Conservation (phyloP, 2,329 filamentous ascomycete species). For the Colletotrichum cereale region DNA sequence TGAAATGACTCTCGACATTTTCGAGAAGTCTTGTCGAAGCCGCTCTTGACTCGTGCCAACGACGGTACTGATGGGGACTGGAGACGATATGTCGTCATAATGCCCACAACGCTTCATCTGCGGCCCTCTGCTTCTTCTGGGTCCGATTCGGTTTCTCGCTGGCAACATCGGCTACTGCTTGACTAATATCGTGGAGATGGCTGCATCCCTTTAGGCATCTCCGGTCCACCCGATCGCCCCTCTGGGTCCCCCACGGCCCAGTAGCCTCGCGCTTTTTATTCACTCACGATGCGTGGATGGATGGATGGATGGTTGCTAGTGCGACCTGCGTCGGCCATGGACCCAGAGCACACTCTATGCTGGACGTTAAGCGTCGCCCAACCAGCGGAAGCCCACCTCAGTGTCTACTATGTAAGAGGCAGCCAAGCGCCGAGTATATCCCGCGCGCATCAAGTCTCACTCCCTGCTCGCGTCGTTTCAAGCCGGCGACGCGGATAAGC, state of each 20-base stretch:
- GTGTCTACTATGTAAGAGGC: constrained; percentile 2
- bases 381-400: constrained; percentile 2
- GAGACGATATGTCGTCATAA: constrained; percentile 39
- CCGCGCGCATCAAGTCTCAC: constrained; percentile 12
- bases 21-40: constrained; percentile 14
- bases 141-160: constrained; percentile 25
- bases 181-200: constrained; percentile 39
- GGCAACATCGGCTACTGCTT: constrained; percentile 32
- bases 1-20: constrained; percentile 17
- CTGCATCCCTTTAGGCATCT: constrained; percentile 32
- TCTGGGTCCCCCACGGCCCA: constrained; percentile 24
- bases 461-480: constrained; percentile 37
- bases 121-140: constrained; percentile 14
- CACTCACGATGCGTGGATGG: constrained; percentile 29
- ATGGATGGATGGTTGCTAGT: background rate
- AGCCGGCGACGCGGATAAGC: constrained; percentile 38
- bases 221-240: constrained; percentile 32
- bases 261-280: constrained; percentile 35
- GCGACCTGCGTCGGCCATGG: constrained; percentile 25
- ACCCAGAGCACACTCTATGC: background rate
- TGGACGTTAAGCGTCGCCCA: constrained; percentile 34
- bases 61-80: constrained; percentile 26
- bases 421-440: constrained; percentile 37
- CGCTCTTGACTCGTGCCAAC: constrained; percentile 35
- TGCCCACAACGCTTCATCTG: constrained; percentile 32